Evolutionary conservation across 352 stramenopile species (phyloP), one percentile per base, ranked within the genome.

Genomic region (Globisporangium nagaii): DNA sequence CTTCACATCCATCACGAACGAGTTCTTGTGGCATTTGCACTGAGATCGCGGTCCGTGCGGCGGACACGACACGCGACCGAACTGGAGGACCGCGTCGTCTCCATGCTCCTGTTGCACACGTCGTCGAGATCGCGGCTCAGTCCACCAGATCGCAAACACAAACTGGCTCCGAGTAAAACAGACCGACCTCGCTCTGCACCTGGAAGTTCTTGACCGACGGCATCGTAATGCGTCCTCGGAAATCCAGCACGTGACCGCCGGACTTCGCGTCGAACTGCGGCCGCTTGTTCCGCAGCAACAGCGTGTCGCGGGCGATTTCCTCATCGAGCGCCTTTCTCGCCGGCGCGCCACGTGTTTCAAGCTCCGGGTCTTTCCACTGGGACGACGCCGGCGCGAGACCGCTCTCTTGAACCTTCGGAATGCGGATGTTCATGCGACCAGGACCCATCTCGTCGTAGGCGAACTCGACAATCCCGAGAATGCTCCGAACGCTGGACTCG

Each of bases 1-100:
- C 66, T 74, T 68, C 64, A 98, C 81, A 62, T 98, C 93, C 85
- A 98, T 96, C 2, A 83, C 96, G 68, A 99, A 99, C 8, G 62
- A 73, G 53, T 95, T 74, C 40, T 97, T 89, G 66, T 87, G 76
- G 62, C 76, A 85, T 40, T 77, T 82, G 61, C 70, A 85, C 54
- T 85, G 74, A 35, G 35, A 25, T 11, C 60, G 60, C n/a, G 75
- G 75, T 6, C 72, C 72, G 6, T 66, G 60, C 12, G 71, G 74
- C 35, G 79, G 71, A 32, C 77, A 88, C 3, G 74, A 85, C 17
- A 88, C 62, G n/a, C 78, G 67, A 9, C 75, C 75, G 42, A 87
- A 89, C 58, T 86, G 75, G 7, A 89, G 58, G 13, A 79, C 53
- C 1, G 66, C 71, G 31, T 66, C 69, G n/a, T 75, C 66, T 1